Conservation (phyloP, 1,284 basidiomycete species). For the Ustilago lituana region DNA sequence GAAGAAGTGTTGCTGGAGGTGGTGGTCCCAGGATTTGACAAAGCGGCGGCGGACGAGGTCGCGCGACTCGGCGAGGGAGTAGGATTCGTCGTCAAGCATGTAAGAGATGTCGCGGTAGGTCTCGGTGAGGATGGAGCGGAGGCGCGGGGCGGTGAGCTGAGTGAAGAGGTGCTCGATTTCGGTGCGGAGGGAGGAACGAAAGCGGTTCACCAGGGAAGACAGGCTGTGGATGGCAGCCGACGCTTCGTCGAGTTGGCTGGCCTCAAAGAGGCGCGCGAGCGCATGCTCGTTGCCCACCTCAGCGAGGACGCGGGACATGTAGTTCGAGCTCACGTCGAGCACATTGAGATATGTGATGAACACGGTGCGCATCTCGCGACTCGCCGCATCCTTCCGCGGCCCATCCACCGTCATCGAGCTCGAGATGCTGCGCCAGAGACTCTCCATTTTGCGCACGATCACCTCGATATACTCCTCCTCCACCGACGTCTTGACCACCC, state of each 20-base stretch:
- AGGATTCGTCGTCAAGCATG: slow-evolving; percentile 82
- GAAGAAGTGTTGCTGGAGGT: slow-evolving; percentile 74
- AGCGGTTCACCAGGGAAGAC: slow-evolving; percentile 22
- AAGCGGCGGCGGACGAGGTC: slow-evolving; percentile 89
- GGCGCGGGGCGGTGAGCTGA: slow-evolving; percentile 83
- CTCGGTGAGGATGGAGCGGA: slow-evolving; percentile 84
- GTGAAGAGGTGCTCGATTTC: slow-evolving; percentile 94
- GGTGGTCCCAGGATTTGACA: slow-evolving; percentile 80
- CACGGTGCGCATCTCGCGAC: slow-evolving; percentile 58
- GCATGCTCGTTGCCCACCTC: slow-evolving; percentile 43
- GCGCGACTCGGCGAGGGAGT: slow-evolving; percentile 82
- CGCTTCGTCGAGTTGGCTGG: slow-evolving; percentile 14
- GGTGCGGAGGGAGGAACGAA: slow-evolving; percentile 70
- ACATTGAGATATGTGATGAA: slow-evolving; percentile 65
- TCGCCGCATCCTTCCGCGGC: slow-evolving; percentile 62
- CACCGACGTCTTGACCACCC: slow-evolving; percentile 38
- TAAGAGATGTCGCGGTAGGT: slow-evolving; percentile 90
- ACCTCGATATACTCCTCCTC: slow-evolving; percentile 63
- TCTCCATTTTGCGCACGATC: slow-evolving; percentile 63
- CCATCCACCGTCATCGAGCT: slow-evolving; percentile 61
- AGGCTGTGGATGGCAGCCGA: slow-evolving; percentile 19
- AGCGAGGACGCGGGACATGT: slow-evolving; percentile 54
- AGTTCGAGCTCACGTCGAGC: slow-evolving; percentile 55
- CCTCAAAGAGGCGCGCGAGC: slow-evolving; percentile 40
- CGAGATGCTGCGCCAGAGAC: slow-evolving; percentile 53